Evolutionary conservation across 2,329 filamentous ascomycete species (phyloP).

Genomic region (Parascedosporium putredinis): DNA sequence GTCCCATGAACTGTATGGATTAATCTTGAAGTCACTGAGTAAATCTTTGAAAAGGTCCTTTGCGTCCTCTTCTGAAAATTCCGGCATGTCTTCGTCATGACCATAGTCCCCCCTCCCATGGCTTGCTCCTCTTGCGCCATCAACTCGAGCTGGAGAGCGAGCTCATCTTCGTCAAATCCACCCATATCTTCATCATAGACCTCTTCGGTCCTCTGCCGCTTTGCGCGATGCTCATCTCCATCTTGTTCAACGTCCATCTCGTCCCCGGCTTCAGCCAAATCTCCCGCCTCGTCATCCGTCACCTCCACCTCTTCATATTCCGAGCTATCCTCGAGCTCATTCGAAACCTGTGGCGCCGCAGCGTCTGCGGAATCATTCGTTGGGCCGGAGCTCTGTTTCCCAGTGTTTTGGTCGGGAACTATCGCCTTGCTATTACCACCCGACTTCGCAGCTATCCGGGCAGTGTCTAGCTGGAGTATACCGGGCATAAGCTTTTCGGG

Average conservation of each 20-base stretch:
- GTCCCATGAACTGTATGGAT: slow-evolving; percentile 86
- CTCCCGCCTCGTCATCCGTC: slow-evolving; percentile 40
- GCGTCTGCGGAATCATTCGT: background rate
- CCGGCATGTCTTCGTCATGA: slow-evolving; percentile 61
- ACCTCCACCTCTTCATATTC: slow-evolving; percentile 68
- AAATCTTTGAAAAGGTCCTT: slow-evolving; percentile 73
- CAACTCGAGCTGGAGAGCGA: slow-evolving; percentile 79
- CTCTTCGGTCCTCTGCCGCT: slow-evolving; percentile 45
- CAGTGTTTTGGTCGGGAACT: too few relatives aligned
- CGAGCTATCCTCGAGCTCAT: slow-evolving; percentile 43
- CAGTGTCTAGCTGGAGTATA: slow-evolving; percentile 62
- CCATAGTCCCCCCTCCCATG: slow-evolving; percentile 67
- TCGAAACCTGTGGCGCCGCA: slow-evolving; percentile 11
- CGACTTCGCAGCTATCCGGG: slow-evolving; percentile 52
- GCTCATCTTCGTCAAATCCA: slow-evolving; percentile 90
- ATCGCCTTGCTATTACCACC: slow-evolving; percentile 14
- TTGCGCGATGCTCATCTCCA: slow-evolving; percentile 38
- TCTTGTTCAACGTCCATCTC: slow-evolving; percentile 17
- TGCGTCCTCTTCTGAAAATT: slow-evolving; percentile 66
- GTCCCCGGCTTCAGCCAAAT: too few relatives aligned
- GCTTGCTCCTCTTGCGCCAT: slow-evolving; percentile 86
- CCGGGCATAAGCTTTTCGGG: slow-evolving; percentile 76
- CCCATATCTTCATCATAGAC: slow-evolving; percentile 48
- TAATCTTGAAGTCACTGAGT: slow-evolving; percentile 71
- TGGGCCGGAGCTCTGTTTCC: background rate